phyloP scores from a whole-genome alignment of 331 rosid species.

The Malus hybrid region DNA sequence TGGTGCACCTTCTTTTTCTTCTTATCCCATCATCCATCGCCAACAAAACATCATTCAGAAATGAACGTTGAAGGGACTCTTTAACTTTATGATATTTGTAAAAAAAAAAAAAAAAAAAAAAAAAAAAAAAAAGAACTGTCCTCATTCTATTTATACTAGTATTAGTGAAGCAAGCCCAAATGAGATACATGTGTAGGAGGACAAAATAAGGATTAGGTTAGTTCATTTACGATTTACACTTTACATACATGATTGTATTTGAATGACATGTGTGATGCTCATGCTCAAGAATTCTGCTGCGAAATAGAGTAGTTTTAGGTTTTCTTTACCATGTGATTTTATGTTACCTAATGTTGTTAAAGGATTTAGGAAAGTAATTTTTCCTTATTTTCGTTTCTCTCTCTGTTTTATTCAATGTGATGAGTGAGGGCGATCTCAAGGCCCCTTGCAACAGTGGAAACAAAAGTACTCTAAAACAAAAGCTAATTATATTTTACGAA shows the following conservation, averaged over 20 bases:
- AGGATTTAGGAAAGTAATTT: too few species aligned
- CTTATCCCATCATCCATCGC: neutral
- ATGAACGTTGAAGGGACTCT: neutral
- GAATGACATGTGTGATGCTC: neutral
- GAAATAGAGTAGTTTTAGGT: neutral
- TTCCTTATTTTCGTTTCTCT: too few species aligned
- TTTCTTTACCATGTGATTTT: neutral
- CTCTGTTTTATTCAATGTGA: too few species aligned
- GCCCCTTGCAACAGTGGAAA: neutral
- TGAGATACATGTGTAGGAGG: neutral
- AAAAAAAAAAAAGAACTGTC: neutral
- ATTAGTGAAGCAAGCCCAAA: neutral
- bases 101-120: neutral
- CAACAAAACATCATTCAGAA: neutral
- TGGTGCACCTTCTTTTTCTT: neutral
- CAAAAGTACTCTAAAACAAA: too few species aligned
- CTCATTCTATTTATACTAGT: neutral
- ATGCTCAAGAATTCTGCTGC: neutral
- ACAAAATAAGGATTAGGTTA: neutral
- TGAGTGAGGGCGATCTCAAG: too few species aligned
- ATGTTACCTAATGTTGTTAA: too few species aligned
- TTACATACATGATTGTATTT: neutral
- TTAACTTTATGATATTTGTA: neutral
- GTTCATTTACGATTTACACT: neutral
- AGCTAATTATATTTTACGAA: too few species aligned